Evolutionary conservation across 495 filamentous ascomycete species (phyloP), one percentile per base, ranked within the genome.

Genomic region (Penicillium chermesinum): DNA sequence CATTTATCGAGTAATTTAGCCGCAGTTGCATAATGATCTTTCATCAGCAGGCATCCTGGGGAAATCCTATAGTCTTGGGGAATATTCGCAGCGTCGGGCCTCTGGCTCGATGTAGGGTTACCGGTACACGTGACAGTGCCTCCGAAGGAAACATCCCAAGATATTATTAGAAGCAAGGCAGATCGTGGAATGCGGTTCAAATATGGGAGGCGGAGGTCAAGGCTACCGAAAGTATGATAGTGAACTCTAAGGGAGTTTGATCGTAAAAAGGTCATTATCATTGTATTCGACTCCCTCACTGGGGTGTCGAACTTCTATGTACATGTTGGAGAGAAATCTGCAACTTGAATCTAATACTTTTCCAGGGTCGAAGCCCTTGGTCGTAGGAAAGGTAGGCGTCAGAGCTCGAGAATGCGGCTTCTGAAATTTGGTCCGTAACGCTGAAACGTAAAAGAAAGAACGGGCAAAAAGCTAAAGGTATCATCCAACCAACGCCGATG

Each of bases 401-500:
- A 30, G 10, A n/a, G n/a, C n/a, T n/a, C n/a, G 25, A 30, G 4
- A 4, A 30, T 30, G 25, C 25, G 25, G 21, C 30, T 34, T 44
- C 21, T 3, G 34, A 34, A 32, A 44, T 18, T 32, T 13, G 25
- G 20, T 15, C 35, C 13, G 42, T 30, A 44, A 18, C 42, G 42
- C 42, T 44, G 5, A 36, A 33, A 44, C 14, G 22, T 10, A 44
- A 10, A 33, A 44, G 15, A 44, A 20, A 14, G n/a, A 12, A 44
- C 14, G 10, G 36, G 32, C n/a, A n/a, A n/a, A n/a, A n/a, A n/a
- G 20, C 15, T 40, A 19, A 30, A 58, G 55, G 55, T 58, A 58
- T 58, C 59, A 56, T 48, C 40, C 41, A 46, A 49, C 7, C 25
- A 59, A 59, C 58, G 58, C 58, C 55, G 20, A 25, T 36, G 27